These are phyloP conservation scores for Cladorrhinum samala DNA, from an alignment of 495 filamentous ascomycete genomes.

Conservation along the genomic window DNA sequence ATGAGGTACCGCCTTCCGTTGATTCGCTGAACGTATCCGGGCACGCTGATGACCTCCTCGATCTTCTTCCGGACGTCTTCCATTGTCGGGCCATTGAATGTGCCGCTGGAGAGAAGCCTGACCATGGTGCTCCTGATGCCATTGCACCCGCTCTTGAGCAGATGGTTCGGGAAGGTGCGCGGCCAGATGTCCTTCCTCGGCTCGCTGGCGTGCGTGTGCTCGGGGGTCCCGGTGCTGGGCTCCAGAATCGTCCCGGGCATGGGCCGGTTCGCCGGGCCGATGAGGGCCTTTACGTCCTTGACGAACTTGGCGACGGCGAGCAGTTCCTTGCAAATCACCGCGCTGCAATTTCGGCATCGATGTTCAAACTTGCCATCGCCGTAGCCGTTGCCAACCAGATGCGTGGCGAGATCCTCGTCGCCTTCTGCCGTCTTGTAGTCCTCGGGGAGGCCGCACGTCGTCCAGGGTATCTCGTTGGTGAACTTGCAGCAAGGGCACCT, in stretches of 20 bases:
- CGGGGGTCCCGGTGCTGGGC: constrained; percentile 30
- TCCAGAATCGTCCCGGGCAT: constrained; percentile 62
- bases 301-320: constrained; percentile 54
- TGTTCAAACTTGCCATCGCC: constrained; percentile 54
- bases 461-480: constrained; percentile 51
- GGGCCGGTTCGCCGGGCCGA: constrained; percentile 33
- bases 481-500: constrained; percentile 52
- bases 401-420: not conserved
- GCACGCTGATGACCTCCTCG: constrained; percentile 33
- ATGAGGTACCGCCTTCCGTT: constrained; percentile 22
- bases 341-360: constrained; percentile 42
- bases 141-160: constrained; percentile 38
- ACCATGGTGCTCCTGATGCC: constrained; percentile 31
- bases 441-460: constrained; percentile 42
- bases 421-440: constrained; percentile 5
- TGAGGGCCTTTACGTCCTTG: constrained; percentile 43
- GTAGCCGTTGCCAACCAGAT: constrained; percentile 49
- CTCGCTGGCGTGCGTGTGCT: no score
- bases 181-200: constrained; percentile 8
- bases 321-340: constrained; percentile 46
- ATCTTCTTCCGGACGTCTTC: constrained; percentile 36
- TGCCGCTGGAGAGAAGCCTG: constrained; percentile 20
- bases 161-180: constrained; percentile 55
- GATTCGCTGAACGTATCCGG: constrained; percentile 21
- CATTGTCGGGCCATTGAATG: constrained; percentile 33